A percentile compares a stretch with the other conserved stretches of the same genome.
Evolutionary conservation across 176 grass and related monocot species (phyloP).

Genomic region (Oryza brachyantha): DNA sequence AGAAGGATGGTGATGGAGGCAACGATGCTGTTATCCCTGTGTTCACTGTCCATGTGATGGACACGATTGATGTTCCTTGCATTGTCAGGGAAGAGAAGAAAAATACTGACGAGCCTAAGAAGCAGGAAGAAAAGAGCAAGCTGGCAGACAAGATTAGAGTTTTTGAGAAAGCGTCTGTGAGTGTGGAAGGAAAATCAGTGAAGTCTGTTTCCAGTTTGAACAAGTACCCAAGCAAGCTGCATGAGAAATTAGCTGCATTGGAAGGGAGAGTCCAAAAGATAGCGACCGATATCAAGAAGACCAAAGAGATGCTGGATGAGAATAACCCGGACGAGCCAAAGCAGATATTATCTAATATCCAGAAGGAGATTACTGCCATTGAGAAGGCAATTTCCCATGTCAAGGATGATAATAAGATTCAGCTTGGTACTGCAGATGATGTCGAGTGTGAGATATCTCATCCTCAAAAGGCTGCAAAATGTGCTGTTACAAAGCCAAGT

Average conservation of each 20-base stretch:
- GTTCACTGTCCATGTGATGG: constrained; percentile 59
- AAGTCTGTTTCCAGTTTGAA: constrained; percentile 28
- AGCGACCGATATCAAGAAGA: constrained; percentile 87
- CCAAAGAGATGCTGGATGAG: constrained; percentile 84
- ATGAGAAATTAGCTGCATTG: constrained; percentile 74
- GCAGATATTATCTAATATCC: constrained; percentile 87
- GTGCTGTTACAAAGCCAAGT: constrained; percentile 17
- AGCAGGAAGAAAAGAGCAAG: constrained; percentile 41
- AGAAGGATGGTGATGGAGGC: constrained; percentile 26
- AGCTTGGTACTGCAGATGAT: constrained; percentile 42
- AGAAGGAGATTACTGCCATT: constrained; percentile 77
- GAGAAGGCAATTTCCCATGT: constrained; percentile 85
- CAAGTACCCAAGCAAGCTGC: constrained; percentile 79
- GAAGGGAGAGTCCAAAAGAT: constrained; percentile 97
- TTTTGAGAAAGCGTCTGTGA: constrained; percentile 56
- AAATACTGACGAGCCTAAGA: constrained; percentile 17
- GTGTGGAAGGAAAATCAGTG: constrained; percentile 27
- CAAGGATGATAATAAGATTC: constrained; percentile 53
- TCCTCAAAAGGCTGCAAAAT: constrained; percentile 8
- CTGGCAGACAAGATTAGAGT: constrained; percentile 69
- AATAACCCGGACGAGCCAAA: constrained; percentile 90
- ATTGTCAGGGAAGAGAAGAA: constrained; percentile 13
- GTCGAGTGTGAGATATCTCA: constrained; percentile 32
- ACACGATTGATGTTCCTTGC: constrained; percentile 32
- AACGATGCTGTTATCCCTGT: constrained; percentile 44